Evolutionary conservation across 1,284 basidiomycete species (phyloP), one percentile per base, ranked within the genome.

Genomic region (Singerocomus inundabilis): DNA sequence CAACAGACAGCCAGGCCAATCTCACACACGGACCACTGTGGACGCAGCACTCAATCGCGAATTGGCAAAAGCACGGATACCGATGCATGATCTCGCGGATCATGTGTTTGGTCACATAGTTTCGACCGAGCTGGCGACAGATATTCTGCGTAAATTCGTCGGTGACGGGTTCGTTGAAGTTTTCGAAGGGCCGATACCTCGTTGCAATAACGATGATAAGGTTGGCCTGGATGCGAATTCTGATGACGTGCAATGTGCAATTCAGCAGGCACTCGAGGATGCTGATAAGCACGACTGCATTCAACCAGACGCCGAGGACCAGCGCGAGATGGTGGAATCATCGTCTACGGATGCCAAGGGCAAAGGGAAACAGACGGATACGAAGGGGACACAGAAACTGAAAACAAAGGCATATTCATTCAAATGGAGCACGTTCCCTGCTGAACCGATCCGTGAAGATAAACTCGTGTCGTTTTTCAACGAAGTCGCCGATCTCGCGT

Each of bases 401-500:
- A 45, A 32, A 15, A 3, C 4, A 13, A 48, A 35, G 30, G 21
- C 13, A 1, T 59, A 54, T 13, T 44, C 40, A 2, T 59, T 57
- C 38, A 36, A 9, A 18, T 59, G 55, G 57, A 4, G 2, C 11
- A 8, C 13, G 0, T 59, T 55, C 28, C 55, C 58, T 1, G 1
- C 15, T 1, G 48, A 48, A 11, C 41, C 47, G 4, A 15, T 60
- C 32, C 2, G 21, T 2, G 55, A 60, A 35, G 47, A 50, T 1
- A 16, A 34, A 8, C 41, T 59, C 3, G 58, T 59, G 10, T 10
- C 15, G 0, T 59, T 59, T 13, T 37, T 59, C 1, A 58, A 59
- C 4, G 6, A 29, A 0, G 24, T 53, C 39, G 45, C 47, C 11
- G 57, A 60, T 16, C 34, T 4, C 6, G 46, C 53, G 0, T 47